Evolutionary conservation across 345 rosid genomes (phyloP).

Genomic region (Turnera subulata): DNA sequence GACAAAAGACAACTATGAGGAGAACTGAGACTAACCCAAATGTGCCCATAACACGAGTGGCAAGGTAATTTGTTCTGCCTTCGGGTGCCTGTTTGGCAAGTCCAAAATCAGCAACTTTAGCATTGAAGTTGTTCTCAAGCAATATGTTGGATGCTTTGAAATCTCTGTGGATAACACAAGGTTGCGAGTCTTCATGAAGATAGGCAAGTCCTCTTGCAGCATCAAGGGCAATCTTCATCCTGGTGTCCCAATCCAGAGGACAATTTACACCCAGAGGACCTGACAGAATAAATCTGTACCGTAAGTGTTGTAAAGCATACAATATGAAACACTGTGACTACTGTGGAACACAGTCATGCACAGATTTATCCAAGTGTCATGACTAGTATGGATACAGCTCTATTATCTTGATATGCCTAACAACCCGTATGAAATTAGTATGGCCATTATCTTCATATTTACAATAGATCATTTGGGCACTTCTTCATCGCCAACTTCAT

Average conservation of each 20-base stretch:
- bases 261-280: constrained; percentile 90
- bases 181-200: constrained; percentile 97
- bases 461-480: no score
- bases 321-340: background rate
- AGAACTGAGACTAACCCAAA: constrained; percentile 68
- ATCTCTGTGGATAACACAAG: constrained; percentile 96
- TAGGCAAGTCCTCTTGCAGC: constrained; percentile 98
- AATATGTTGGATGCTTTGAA: constrained; percentile 97
- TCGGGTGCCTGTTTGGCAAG: constrained; percentile 99
- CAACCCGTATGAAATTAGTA: no score
- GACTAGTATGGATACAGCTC: no score
- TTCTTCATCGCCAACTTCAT: no score
- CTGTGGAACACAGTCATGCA: no score
- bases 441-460: no score
- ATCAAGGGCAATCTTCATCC: constrained; percentile 99
- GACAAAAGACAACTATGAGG: background rate
- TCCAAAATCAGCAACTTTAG: constrained; percentile 99
- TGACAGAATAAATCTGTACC: constrained; percentile 32
- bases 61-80: constrained; percentile 89
- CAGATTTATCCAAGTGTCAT: no score
- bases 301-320: background rate
- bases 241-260: constrained; percentile 93
- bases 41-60: constrained; percentile 99
- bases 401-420: no score
- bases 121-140: constrained; percentile 88